Evolutionary conservation across 495 filamentous ascomycete species (phyloP), one percentile per base, ranked within the genome.

Genomic region (Aspergillus heteromorphus): DNA sequence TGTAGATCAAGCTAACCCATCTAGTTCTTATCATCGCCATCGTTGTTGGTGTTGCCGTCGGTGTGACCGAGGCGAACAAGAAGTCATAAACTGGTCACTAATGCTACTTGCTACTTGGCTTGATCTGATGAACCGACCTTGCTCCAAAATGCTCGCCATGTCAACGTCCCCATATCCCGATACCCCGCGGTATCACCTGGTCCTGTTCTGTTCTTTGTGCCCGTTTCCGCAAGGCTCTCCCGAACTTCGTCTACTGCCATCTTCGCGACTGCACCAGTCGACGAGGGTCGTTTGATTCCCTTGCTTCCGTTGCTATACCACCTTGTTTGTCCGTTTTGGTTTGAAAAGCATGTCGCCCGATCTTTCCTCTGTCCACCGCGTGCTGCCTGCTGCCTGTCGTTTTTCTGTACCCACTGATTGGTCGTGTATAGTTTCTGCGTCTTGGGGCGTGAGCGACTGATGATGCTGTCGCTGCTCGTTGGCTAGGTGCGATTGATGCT

Each of bases 1-100:
- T 38, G 5, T 38, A 16, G 21, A 16, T 6, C 10, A 16, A 45
- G 36, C 57, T 60, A 51, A 50, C 48, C 2, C 43, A 9, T 27
- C 34, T 57, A 75, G 72, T 81, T 57, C 62, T 80, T 41, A 76
- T 81, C 62, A 79, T 82, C 49, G 71, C 62, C 34, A 75, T 78
- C 52, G 59, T 79, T 25, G 73, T 81, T 31, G 75, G 67, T 65
- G 70, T 81, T 41, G 76, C 71, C 16, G 78, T 79, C 40, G 74
- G 65, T 68, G 73, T 79, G 47, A 74, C 67, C 49, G 49, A 74
- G 56, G 60, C 59, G 59, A 67, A 68, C 60, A 67, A 67, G 58
- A 4, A 16, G 23, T 29, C 23, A 29, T 27, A 10, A n/a, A 10
- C 43, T 0, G 3, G 43, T 29, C 13, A 29, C 5, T 27, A 17